Evolutionary conservation across 2,329 filamentous ascomycete genomes (phyloP).

Genomic region (Myriosclerotinia curreyana): DNA sequence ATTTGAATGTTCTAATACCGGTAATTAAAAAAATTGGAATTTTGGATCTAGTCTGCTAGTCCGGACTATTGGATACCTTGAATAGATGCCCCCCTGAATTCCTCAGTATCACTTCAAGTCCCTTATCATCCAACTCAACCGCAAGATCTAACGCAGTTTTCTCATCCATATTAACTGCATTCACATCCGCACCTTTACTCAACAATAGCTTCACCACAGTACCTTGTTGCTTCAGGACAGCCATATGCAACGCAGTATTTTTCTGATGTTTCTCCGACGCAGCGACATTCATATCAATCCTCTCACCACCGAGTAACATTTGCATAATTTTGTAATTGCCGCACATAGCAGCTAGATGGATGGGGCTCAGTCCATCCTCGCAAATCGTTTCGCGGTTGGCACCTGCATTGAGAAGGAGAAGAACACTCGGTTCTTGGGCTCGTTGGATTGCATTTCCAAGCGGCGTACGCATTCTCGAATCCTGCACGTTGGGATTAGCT

Average conservation of each 20-base stretch:
- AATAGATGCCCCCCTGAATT: background rate
- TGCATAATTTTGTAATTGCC: background rate
- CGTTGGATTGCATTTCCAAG: background rate
- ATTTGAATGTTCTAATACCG: too few species aligned
- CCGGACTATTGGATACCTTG: too few species aligned
- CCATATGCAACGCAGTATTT: background rate
- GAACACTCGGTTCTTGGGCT: background rate
- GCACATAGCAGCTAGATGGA: background rate
- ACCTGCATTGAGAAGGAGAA: background rate
- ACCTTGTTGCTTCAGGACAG: background rate
- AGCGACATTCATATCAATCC: background rate
- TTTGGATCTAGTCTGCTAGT: too few species aligned
- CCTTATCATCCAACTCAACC: background rate
- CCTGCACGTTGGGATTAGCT: background rate
- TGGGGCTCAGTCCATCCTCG: background rate
- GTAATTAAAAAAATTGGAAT: too few species aligned
- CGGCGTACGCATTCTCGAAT: background rate
- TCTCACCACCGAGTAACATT: background rate
- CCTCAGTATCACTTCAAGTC: background rate
- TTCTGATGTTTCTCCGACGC: background rate
- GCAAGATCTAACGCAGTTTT: background rate
- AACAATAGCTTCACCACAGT: background rate
- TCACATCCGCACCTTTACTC: background rate
- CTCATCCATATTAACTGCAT: background rate
- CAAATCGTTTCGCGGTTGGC: background rate